These are phyloP conservation scores for Areca catechu DNA, from an alignment of 176 grass and related monocot genomes.

Conservation along the genomic window DNA sequence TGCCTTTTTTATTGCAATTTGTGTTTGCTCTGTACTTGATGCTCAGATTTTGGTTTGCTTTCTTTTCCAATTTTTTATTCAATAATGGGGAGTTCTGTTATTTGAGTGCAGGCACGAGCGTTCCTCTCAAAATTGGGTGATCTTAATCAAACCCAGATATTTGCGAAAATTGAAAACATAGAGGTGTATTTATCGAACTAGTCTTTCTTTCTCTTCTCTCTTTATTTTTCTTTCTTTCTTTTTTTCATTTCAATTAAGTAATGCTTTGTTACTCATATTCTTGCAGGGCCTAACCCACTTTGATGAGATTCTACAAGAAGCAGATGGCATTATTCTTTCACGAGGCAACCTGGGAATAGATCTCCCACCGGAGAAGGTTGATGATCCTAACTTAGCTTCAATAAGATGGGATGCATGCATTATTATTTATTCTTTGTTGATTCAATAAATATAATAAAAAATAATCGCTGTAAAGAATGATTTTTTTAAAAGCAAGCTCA, in stretches of 20 bases:
- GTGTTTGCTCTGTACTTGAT: too few species aligned
- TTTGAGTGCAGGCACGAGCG: conserved; percentile 50
- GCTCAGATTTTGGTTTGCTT: neutral
- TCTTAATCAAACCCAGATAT: conserved; percentile 92
- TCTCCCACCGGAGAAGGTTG: conserved; percentile 96
- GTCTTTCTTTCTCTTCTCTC: neutral
- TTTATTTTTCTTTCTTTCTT: neutral
- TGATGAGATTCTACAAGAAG: conserved; percentile 87
- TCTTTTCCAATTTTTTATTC: neutral
- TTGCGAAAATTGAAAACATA: conserved; percentile 96
- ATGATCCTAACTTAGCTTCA: too few species aligned
- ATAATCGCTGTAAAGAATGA: too few species aligned
- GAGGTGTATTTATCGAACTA: conserved; percentile 37
- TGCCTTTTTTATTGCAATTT: neutral
- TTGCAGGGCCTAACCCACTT: conserved; percentile 94
- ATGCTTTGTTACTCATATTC: conserved; percentile 6
- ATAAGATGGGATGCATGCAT: too few species aligned
- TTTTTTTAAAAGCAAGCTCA: too few species aligned
- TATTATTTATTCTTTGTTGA: too few species aligned
- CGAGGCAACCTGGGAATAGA: conserved; percentile 95
- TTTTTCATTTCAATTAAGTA: too few species aligned
- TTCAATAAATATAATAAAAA: too few species aligned
- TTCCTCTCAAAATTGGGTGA: conserved; percentile 79
- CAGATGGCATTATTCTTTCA: conserved; percentile 96
- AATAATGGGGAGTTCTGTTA: neutral